Evolutionary conservation across 1,139 yeast species (phyloP), one percentile per base, ranked within the genome.

Genomic region (Geotrichum cucujoidarum): DNA sequence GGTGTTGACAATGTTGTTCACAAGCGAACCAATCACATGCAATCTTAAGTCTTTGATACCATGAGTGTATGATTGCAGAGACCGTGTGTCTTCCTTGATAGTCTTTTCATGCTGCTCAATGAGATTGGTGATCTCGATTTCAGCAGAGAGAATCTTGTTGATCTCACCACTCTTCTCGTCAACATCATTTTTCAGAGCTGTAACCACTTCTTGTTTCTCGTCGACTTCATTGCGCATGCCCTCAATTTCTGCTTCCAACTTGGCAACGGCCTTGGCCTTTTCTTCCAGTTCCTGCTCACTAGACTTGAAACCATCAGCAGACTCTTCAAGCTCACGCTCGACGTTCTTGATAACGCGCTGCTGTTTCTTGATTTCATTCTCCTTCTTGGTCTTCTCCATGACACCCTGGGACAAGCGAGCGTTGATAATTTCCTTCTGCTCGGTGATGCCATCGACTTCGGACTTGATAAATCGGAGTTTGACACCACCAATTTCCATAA

Each of bases 401-500:
- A 75, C 77, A 50, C 81, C 87, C 39, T 75, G 77, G 3, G 83
- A 74, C 13, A 80, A 72, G 56, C 79, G 81, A 37, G 79, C 80
- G 30, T 69, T 71, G 20, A 80, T 67, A 20, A 84, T 76, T 51
- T 83, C 86, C 40, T 86, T 76, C 58, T 80, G 77, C 57, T 85
- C 88, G 42, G 73, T 72, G 33, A 85, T 72, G 1, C 94, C 83
- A 58, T 82, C 92, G 10, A 92, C 96, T 59, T 81, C 84, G 1
- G 94, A 77, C 55, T 81, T 85, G 60, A 89, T 96, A 53, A 85
- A 67, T 50, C 90, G 80, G 55, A 92, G 72, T 54, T 82, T 82
- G 11, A 86, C 83, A 55, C 99, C 99, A 47, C 99, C 98, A 47
- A 89, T 84, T 51, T 85, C 83, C 86, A 90, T 80, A 33, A 94